Evolutionary conservation across 306 rosid species (phyloP), one percentile per base, ranked within the genome.

Genomic region (Sicyos baderoa): DNA sequence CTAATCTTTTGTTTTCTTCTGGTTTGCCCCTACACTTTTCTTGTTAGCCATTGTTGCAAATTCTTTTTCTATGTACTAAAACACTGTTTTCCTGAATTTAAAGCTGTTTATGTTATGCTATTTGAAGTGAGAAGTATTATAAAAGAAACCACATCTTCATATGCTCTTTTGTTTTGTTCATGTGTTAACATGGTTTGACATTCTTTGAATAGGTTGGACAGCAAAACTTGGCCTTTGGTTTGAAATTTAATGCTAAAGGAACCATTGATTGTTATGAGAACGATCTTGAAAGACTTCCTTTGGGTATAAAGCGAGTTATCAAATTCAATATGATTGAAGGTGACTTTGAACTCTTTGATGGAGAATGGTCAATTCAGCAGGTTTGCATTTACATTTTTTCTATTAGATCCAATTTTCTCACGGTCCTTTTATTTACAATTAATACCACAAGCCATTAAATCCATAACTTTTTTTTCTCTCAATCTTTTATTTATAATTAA

Each of bases 261-360:
- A 71, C 85, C 68, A 21, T 93, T 32, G 98, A 93, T 79, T 93
- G 98, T 82, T 93, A 72, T 72, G 98, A 93, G 83, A 84, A 82
- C 62, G 82, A 78, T 22, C 74, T 88, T 51, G 83, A 85, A 85
- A 80, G 51, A 65, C 79, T 87, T 80, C 84, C 89, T 71, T 81
- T 73, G 58, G 81, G 90, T 58, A 76, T 58, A 73, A 88, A 75
- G 82, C 95, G 94, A 40, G 97, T 89, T 7, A 89, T 93, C 12
- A 88, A 86, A 19, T 93, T 93, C 80, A 78, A 86, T 81, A 93
- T 93, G 96, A 59, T 83, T 27, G 87, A 93, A 82, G 98, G 98
- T 50, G 98, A 93, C 78, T 93, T 93, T 77, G 82, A 86, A 73
- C 78, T 88, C 74, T 93, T 85, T 54, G 86, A 82, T 80, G 98